These are phyloP conservation scores for Heliosperma pusillum DNA, from an alignment of 148 eudicot genomes.

Conservation along the genomic window DNA sequence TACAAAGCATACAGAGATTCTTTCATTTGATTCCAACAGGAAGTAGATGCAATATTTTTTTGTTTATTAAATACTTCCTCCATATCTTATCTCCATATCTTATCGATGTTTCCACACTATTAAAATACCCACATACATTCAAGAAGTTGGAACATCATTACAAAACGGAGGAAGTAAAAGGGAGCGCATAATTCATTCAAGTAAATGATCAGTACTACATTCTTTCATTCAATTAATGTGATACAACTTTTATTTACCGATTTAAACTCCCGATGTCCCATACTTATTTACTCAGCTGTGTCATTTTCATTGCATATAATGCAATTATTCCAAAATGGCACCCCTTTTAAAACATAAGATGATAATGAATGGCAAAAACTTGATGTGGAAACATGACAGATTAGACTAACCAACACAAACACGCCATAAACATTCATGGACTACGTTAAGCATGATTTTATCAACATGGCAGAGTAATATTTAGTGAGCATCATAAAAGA, in stretches of 20 bases:
- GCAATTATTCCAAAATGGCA: neutral
- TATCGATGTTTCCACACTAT: no score
- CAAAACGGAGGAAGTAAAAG: no score
- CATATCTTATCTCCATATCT: no score
- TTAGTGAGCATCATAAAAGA: no score
- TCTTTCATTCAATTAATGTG: slow-evolving; percentile 12
- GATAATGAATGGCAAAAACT: neutral
- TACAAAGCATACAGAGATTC: slow-evolving; percentile 9
- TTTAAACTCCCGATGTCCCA: neutral
- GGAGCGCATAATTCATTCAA: neutral
- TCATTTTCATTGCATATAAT: neutral
- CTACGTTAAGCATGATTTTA: no score
- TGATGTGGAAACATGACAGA: neutral
- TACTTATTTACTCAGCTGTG: no score
- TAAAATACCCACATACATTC: no score
- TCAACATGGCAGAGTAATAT: no score
- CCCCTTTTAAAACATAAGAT: neutral
- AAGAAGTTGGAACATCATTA: no score
- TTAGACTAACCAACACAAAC: neutral
- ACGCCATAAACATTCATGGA: neutral
- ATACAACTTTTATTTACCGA: neutral
- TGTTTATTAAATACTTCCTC: no score
- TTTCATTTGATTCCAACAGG: neutral
- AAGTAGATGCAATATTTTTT: neutral
- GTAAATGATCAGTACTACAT: neutral